Percentiles rank a stretch among this genome's conserved stretches.
phyloP scores from a whole-genome alignment of 805 yeast genomes.

The Millerozyma miso region DNA sequence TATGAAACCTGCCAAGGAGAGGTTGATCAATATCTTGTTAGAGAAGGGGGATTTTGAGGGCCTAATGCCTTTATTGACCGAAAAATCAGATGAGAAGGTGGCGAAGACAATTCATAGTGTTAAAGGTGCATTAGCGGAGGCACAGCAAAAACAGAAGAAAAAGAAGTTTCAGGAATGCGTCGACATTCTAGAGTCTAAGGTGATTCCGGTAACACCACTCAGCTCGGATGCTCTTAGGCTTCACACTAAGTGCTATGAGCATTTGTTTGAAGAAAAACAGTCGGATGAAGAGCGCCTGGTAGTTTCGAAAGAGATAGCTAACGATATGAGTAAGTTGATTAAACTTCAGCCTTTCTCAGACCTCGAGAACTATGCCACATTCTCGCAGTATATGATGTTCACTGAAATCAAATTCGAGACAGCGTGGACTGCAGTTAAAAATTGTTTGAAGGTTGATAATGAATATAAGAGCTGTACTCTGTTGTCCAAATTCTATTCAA shows the following conservation, averaged over 20 bases:
- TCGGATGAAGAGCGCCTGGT: constrained; percentile 4
- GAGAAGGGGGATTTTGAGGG: constrained; percentile 49
- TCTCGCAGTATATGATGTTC: constrained; percentile 36
- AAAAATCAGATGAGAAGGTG: constrained; percentile 10
- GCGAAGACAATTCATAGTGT: constrained; percentile 14
- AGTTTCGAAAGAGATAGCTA: constrained; percentile 16
- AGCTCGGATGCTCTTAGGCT: constrained; percentile 33
- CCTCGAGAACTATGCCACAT: constrained; percentile 19
- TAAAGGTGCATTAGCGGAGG: constrained; percentile 11
- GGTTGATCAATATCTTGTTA: constrained; percentile 45
- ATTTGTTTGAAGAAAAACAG: constrained; percentile 8
- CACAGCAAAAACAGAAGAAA: constrained; percentile 9
- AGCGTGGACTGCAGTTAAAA: constrained; percentile 50
- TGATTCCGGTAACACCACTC: constrained; percentile 39
- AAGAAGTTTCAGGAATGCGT: constrained; percentile 16
- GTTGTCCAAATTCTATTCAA: constrained; percentile 50
- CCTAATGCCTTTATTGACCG: constrained; percentile 9
- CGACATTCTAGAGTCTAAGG: constrained; percentile 19
- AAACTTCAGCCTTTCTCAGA: constrained; percentile 24
- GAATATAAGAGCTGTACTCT: constrained; percentile 60
- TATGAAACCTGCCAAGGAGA: constrained; percentile 45
- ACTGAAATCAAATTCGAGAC: constrained; percentile 50
- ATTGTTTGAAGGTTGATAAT: constrained; percentile 74
- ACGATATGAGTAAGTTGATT: constrained; percentile 23
- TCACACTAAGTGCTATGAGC: constrained; percentile 21